Base-by-base conservation (phyloP, 2,329 filamentous ascomycete genomes). In the Fusarium oligoseptatum region DNA sequence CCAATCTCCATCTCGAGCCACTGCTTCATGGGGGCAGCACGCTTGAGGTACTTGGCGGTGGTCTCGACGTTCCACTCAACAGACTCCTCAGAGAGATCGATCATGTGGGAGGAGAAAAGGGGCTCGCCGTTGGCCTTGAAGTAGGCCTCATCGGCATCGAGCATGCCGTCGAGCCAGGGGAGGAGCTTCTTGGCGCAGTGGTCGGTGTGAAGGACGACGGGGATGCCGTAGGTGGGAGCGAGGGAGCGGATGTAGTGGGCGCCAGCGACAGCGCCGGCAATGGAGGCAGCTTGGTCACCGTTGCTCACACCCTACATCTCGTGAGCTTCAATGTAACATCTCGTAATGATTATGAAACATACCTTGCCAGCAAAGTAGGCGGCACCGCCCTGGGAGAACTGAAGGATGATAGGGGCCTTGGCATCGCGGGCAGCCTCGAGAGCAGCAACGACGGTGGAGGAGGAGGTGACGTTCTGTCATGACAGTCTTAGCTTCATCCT, bases 171-270 rank as follows among this genome's bases (percentile, higher is more conserved):
- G 83, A 98, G 89, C 96, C 96, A 98, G 73, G 97, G 97, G 67
- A 98, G 92, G 70, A 98, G 94, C 92, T 98, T 98, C 94, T 98
- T 98, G 83, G 97, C 96, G 87, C 96, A 98, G 90, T 98, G 97
- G 85, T 99, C 97, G 83, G 96, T 97, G 91, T 98, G 95, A 70
- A 98, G 92, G 80, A 98, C 89, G 79, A 98, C 95, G 81, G 96
- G 96, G 77, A 98, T 88, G 79, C 93, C 95, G 87, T 99, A 99
- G 79, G 90, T 79, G 71, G 96, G 94, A 62, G 97, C 95, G 80
- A 98, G 87, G 78, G 93, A 88, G 82, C 95, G 94, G 87, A 98
- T 95, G 89, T 94, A 98, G 88, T 98, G 94, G 79, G 97, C 97
- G 79, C 90, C 95, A 74, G 97, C 95, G 76, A 98, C 86, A 83